These are phyloP conservation scores for Sporobolomyces phaffii DNA, from an alignment of 768 basidiomycete genomes.

Conservation along the genomic window DNA sequence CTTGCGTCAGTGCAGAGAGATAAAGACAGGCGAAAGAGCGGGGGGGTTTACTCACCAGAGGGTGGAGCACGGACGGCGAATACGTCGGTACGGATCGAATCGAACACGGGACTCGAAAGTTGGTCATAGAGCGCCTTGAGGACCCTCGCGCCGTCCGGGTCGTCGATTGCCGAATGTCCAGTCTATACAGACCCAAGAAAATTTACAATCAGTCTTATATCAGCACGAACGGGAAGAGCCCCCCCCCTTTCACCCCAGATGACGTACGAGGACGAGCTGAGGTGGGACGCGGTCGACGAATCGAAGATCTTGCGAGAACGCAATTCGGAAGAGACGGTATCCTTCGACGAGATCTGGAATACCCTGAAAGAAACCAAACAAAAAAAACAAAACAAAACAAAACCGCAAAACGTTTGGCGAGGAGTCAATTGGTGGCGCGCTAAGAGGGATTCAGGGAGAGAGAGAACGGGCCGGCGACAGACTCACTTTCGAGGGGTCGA, in stretches of 20 bases:
- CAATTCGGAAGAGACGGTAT: constrained; percentile 71
- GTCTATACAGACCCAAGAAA: not conserved
- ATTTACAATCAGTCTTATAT: not conserved
- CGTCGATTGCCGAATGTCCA: constrained; percentile 89
- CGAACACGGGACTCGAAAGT: not conserved
- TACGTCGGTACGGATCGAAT: constrained; percentile 48
- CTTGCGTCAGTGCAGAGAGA: not conserved
- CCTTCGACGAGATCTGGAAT: constrained; percentile 55
- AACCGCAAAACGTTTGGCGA: too few relatives aligned
- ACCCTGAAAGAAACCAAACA: too few relatives aligned
- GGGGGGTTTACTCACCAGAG: not conserved
- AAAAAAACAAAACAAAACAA: too few relatives aligned
- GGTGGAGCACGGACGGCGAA: constrained; percentile 75
- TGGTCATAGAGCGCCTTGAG: constrained; percentile 24
- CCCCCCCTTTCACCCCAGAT: too few relatives aligned
- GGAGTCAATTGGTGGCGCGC: not conserved
- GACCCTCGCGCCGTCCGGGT: constrained; percentile 66
- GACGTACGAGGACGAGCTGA: constrained; percentile 45
- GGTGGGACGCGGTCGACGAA: constrained; percentile 36
- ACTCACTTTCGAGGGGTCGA: constrained; percentile 78
- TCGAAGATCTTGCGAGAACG: constrained; percentile 49
- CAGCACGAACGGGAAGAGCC: not conserved
- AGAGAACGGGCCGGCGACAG: constrained; percentile 52
- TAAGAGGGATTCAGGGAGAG: too few relatives aligned
- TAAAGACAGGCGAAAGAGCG: not conserved